Base-by-base conservation (phyloP, 2,329 filamentous ascomycete species). In the Talaromyces sp. region DNA sequence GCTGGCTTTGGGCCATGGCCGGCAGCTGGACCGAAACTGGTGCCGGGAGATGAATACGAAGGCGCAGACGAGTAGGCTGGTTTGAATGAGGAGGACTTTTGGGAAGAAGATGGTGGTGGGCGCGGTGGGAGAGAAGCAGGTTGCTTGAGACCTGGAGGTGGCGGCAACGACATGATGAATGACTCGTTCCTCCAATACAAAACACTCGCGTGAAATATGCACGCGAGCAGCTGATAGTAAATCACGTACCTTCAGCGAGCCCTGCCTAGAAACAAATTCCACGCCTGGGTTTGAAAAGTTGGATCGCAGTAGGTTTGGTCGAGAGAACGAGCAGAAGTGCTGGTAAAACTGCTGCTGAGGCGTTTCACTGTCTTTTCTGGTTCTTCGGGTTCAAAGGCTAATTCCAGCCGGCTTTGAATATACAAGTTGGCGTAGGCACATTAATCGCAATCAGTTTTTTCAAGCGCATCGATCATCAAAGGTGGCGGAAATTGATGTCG, bases 141-240 rank as follows among this genome's bases (percentile, higher is more conserved):
- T 72, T 75, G 81, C 65, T 74, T 78, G 65, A 85, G 80, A 84
- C 90, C 90, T 91, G 91, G 89, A 89, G 89, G 89, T 74, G 88
- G 89, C 79, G 90, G 89, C 84, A 91, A 91, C 79, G 90, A 89
- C 91, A 94, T 94, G 80, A 81, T 82, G 81, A 82, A 81, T 70
- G 76, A 75, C 68, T 70, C 63, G 73, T 70, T 72, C 77, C 72
- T 72, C 67, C 66, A 70, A 64, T 65, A 68, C 69, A 64, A 28
- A 54, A 54, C 40, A 52, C 58, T 60, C 36, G 50, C 50, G 51
- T 28, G 27, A 58, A 57, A 54, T 47, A 18, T 50, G 66, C 62
- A 66, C 55, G 55, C 51, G 58, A 59, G 64, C 57, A 66, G 68
- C 68, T 68, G 70, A 67, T 69, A 70, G 68, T 66, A 68, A 69